Percentiles rank a stretch among this genome's conserved stretches.
These are phyloP conservation scores for Dendrothele bispora DNA, from an alignment of 768 basidiomycete species.

Conservation along the genomic window DNA sequence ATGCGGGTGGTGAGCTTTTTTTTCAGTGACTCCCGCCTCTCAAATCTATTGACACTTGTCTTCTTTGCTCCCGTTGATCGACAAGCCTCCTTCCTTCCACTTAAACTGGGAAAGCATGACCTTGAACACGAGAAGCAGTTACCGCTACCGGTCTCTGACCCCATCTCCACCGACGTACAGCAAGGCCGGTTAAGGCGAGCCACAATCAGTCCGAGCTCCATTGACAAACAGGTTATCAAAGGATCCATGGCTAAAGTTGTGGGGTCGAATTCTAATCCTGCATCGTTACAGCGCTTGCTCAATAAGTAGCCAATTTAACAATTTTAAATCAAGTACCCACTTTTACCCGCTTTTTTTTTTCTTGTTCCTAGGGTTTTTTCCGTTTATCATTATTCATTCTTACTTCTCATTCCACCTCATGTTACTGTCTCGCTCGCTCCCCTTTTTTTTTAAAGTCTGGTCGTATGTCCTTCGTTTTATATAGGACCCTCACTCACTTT, in stretches of 20 bases:
- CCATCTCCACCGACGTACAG: conserved; percentile 34
- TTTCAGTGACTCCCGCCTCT: conserved; percentile 1
- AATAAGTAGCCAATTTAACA: background rate
- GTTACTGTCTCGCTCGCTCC: too few species aligned
- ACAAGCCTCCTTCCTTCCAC: too few species aligned
- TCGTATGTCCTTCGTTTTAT: too few species aligned
- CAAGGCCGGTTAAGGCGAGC: conserved; percentile 42
- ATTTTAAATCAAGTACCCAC: too few species aligned
- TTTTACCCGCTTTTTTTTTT: too few species aligned
- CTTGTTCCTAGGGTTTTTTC: too few species aligned
- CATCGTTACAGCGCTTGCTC: conserved; percentile 26
- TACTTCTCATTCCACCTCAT: too few species aligned
- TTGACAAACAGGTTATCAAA: conserved; percentile 53
- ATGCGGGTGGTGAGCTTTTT: conserved; percentile 42
- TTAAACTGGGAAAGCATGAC: conserved; percentile 9
- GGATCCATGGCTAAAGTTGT: conserved; percentile 57
- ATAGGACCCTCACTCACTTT: too few species aligned
- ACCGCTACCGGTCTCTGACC: conserved; percentile 37
- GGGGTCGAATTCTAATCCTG: conserved; percentile 22
- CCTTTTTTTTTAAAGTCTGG: too few species aligned
- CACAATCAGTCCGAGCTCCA: conserved; percentile 32
- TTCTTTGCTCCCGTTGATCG: background rate
- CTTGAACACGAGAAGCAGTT: conserved; percentile 18
- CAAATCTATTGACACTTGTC: background rate
- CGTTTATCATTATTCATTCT: too few species aligned